These are phyloP conservation scores for Inosperma sp. DNA, from an alignment of 768 basidiomycete genomes.

Conservation along the genomic window DNA sequence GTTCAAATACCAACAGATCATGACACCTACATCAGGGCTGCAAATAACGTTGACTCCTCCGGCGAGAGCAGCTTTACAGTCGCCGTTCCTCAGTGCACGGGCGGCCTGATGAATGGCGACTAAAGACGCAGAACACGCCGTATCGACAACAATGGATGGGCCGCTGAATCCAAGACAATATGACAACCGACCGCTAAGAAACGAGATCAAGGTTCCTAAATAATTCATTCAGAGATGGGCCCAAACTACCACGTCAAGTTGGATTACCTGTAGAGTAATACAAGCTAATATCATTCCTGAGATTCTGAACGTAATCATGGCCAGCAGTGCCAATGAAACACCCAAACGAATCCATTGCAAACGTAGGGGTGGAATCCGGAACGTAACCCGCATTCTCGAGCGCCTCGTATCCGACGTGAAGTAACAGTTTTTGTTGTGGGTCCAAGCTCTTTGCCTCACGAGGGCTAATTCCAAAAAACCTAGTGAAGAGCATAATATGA, in stretches of 20 bases:
- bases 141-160: conserved; percentile 68
- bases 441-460: conserved; percentile 75
- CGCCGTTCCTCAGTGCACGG: conserved; percentile 56
- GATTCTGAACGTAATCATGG: conserved; percentile 64
- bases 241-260: neutral
- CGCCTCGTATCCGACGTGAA: conserved; percentile 64
- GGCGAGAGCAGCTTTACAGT: conserved; percentile 65
- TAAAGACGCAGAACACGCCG: conserved; percentile 69
- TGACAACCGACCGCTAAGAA: conserved; percentile 68
- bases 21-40: conserved; percentile 58
- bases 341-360: conserved; percentile 51
- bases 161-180: conserved; percentile 65
- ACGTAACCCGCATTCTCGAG: conserved; percentile 70
- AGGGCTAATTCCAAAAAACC: conserved; percentile 69
- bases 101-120: conserved; percentile 67
- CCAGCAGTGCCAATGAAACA: conserved; percentile 69
- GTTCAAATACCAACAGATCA: neutral
- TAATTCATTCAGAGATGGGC: conserved; percentile 4
- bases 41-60: conserved; percentile 72
- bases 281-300: conserved; percentile 59
- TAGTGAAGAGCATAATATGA: conserved; percentile 8
- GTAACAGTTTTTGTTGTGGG: conserved; percentile 66
- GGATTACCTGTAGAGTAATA: conserved; percentile 65
- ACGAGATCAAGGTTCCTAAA: conserved; percentile 61
- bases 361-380: conserved; percentile 50